Evolutionary conservation across 805 yeast species (phyloP), one percentile per base, ranked within the genome.

Genomic region (Teunomyces panamensis): DNA sequence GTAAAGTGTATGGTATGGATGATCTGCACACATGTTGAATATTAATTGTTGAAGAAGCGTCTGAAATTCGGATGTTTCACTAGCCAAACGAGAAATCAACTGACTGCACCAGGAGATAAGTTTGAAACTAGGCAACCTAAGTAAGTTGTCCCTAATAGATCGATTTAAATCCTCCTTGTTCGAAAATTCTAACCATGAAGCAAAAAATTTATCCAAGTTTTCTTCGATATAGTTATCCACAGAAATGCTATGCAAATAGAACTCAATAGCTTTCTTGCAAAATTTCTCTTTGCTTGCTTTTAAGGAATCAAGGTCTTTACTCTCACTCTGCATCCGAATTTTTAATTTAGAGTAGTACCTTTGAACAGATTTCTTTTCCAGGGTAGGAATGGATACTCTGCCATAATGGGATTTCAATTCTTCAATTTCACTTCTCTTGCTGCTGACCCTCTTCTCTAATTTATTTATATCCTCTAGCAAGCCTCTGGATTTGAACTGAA

Each of bases 101-200:
- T 91, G 98, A 49, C 85, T 84, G 32, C 84, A 73, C 96, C 97
- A 91, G 0, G 89, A 79, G 4, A 88, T 72, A 45, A 89, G 79
- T 55, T 84, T 84, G 58, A 73, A 71, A 10, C 78, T 71, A 0
- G 95, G 86, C 14, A 88, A 64, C 0, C 44, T 42, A 0, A 57
- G 44, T 2, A 85, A 57, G 4, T 69, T 65, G 2, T 59, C 54
- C 10, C 57, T 56, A 8, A 87, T 68, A 7, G 65, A 55, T 3
- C 47, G 50, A 52, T 80, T 84, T 4, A 86, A 66, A 0, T 58
- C 62, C 1, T 64, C 74, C 30, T 73, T 71, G 5, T 62, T 60
- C 2, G 82, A 73, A 54, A 81, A 76, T 50, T 84, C 87, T 34
- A 92, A 71, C 96, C 97, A 92, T 9, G 92, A 63, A 0, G 91